phyloP scores from a whole-genome alignment of 1,284 basidiomycete genomes.

The Omphalotus olearius region DNA sequence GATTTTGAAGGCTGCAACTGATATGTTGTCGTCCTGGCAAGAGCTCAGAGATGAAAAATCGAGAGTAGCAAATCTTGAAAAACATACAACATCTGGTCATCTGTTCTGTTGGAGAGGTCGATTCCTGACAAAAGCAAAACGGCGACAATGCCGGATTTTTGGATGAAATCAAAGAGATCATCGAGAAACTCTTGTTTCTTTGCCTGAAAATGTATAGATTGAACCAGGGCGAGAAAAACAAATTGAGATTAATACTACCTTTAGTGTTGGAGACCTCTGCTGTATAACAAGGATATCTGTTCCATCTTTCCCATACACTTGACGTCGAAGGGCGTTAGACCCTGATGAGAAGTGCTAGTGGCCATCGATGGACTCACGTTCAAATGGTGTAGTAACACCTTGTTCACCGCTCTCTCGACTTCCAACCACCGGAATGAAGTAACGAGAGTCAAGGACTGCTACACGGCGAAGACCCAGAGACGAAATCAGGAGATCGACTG shows the following conservation, averaged over 20 bases:
- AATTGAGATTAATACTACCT: slow-evolving; percentile 35
- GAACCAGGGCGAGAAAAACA: not conserved
- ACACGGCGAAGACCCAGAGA: slow-evolving; percentile 56
- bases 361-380: slow-evolving; percentile 46
- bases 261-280: slow-evolving; percentile 73
- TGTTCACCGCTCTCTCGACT: slow-evolving; percentile 51
- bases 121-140: slow-evolving; percentile 68
- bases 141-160: slow-evolving; percentile 40
- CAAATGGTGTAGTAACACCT: slow-evolving; percentile 68
- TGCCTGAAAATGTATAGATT: slow-evolving; percentile 34
- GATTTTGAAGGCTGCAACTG: slow-evolving; percentile 41
- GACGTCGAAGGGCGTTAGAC: not conserved
- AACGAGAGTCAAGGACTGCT: slow-evolving; percentile 57
- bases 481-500: slow-evolving; percentile 68
- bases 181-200: slow-evolving; percentile 66
- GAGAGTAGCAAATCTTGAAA: not conserved
- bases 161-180: slow-evolving; percentile 51
- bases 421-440: slow-evolving; percentile 67
- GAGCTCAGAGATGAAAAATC: slow-evolving; percentile 14
- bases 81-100: slow-evolving; percentile 71
- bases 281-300: slow-evolving; percentile 56
- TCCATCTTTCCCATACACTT: slow-evolving; percentile 61
- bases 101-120: slow-evolving; percentile 69
- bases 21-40: slow-evolving; percentile 54
- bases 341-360: not conserved